phyloP scores from a whole-genome alignment of 106 monocot genomes.

The Phalaenopsis aphrodite region DNA sequence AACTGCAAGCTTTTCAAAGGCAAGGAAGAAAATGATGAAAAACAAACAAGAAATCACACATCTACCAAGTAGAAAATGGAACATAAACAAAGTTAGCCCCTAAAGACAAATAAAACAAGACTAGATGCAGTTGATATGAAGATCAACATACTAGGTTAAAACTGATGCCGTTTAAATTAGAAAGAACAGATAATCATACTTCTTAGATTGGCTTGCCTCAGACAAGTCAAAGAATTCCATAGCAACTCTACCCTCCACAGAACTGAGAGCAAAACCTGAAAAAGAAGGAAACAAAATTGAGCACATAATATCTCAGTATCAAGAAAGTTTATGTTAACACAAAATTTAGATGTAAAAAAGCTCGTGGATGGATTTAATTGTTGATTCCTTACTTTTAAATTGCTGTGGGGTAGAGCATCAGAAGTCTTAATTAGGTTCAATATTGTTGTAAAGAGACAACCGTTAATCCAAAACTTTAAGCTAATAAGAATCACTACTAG shows the following conservation, averaged over 20 bases:
- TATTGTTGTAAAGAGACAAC: neutral
- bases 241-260: slow-evolving; percentile 87
- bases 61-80: neutral
- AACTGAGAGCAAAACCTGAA: slow-evolving; percentile 94
- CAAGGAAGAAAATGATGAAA: neutral
- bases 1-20: neutral
- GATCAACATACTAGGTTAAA: neutral
- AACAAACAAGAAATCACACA: neutral
- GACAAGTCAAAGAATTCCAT: slow-evolving; percentile 93
- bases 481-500: neutral
- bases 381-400: neutral
- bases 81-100: neutral
- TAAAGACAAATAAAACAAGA: neutral
- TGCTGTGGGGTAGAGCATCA: neutral
- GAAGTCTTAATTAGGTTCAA: neutral
- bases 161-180: neutral
- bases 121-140: neutral
- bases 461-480: neutral
- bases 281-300: slow-evolving; percentile 15
- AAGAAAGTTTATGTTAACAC: neutral
- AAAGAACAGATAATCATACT: slow-evolving; percentile 29
- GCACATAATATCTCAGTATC: neutral
- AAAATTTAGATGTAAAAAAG: slow-evolving; percentile 2
- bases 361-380: neutral
- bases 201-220: slow-evolving; percentile 69